Percentiles rank a stretch among this genome's conserved stretches.
These are phyloP conservation scores for Kwoniella heveanensis DNA, from an alignment of 768 basidiomycete species.

Conservation along the genomic window DNA sequence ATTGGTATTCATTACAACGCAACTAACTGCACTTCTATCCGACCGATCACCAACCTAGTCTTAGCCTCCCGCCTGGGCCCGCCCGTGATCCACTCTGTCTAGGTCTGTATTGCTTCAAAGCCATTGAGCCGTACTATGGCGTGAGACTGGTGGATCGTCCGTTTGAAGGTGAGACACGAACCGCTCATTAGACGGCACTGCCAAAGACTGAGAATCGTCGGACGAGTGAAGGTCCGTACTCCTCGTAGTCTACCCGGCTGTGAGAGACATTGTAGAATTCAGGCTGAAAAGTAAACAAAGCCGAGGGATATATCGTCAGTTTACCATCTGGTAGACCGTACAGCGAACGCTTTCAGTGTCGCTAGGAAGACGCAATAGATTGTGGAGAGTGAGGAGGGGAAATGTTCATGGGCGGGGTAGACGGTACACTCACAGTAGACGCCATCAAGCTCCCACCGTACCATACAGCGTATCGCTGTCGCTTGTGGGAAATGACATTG, in stretches of 20 bases:
- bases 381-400: too few relatives aligned
- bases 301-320: background rate
- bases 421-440: constrained; percentile 68
- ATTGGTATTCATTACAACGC: constrained; percentile 23
- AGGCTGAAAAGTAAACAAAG: too few relatives aligned
- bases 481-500: constrained; percentile 97
- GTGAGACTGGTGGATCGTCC: too few relatives aligned
- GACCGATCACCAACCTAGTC: too few relatives aligned
- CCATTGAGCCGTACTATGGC: too few relatives aligned
- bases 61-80: too few relatives aligned
- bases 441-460: constrained; percentile 94
- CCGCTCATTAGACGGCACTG: constrained; percentile 40
- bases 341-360: too few relatives aligned
- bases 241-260: constrained; percentile 81
- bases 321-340: background rate
- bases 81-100: too few relatives aligned
- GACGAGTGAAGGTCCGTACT: constrained; percentile 56
- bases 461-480: constrained; percentile 96
- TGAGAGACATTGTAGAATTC: constrained; percentile 95
- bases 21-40: too few relatives aligned
- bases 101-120: background rate
- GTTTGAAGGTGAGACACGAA: too few relatives aligned
- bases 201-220: constrained; percentile 56
- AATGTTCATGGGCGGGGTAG: too few relatives aligned
- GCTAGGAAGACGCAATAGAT: too few relatives aligned